A percentile compares a stretch with the other conserved stretches of the same genome.
phyloP scores from a whole-genome alignment of 2,329 filamentous ascomycete genomes.

The Cylindrodendrum hubeiense region DNA sequence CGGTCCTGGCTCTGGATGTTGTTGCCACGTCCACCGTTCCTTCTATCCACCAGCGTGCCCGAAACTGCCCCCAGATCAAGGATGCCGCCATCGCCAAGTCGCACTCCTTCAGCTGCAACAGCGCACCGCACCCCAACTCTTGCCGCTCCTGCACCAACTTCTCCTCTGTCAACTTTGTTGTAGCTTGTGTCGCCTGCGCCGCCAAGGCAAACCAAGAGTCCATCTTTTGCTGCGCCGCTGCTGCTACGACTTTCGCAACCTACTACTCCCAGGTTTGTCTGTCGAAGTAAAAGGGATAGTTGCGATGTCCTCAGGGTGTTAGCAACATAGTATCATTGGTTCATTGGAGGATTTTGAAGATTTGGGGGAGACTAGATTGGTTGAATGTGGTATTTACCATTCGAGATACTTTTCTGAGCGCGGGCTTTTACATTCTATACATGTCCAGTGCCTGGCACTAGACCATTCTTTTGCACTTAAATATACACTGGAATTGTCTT shows the following conservation, averaged over 20 bases:
- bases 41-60: constrained; percentile 15
- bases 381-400: too few species aligned
- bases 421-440: too few species aligned
- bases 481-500: too few species aligned
- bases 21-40: neutral
- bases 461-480: too few species aligned
- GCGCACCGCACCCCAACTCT: constrained; percentile 14
- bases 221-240: constrained; percentile 29
- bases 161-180: constrained; percentile 26
- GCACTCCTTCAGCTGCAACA: constrained; percentile 23
- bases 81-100: constrained; percentile 8
- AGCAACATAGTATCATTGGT: neutral
- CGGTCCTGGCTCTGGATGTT: constrained; percentile 10
- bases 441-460: too few species aligned
- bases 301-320: neutral
- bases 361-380: neutral
- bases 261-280: constrained; percentile 32
- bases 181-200: constrained; percentile 26
- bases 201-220: constrained; percentile 30
- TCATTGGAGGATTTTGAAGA: neutral
- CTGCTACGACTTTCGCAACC: constrained; percentile 24
- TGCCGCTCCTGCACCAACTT: constrained; percentile 30
- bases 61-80: constrained; percentile 24
- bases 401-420: too few species aligned
- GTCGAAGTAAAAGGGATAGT: constrained; percentile 16